Conservation (phyloP, 805 yeast species). For the Candida dajiaensis region DNA sequence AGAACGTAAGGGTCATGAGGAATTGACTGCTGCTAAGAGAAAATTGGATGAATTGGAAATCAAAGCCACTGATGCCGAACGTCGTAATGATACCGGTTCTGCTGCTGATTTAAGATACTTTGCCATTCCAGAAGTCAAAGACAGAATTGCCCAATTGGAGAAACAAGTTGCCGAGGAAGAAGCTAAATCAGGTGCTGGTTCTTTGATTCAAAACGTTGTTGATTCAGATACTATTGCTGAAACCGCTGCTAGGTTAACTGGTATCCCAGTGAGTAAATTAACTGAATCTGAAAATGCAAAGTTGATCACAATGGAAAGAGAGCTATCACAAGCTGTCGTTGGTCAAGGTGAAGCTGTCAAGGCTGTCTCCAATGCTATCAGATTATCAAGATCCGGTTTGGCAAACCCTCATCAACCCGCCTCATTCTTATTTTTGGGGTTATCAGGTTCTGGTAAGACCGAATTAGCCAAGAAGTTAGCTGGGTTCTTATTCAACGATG, state of each 20-base stretch:
- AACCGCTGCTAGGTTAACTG: constrained; percentile 93
- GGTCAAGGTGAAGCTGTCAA: constrained; percentile 95
- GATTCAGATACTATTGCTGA: constrained; percentile 92
- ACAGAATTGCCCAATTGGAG: constrained; percentile 72
- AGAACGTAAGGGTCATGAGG: constrained; percentile 89
- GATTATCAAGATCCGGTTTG: constrained; percentile 89
- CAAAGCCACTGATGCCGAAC: constrained; percentile 94
- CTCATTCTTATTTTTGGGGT: constrained; percentile 88
- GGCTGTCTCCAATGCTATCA: constrained; percentile 92
- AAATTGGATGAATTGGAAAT: constrained; percentile 87
- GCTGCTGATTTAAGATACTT: constrained; percentile 96
- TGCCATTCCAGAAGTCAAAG: constrained; percentile 90
- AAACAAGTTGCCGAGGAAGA: constrained; percentile 72
- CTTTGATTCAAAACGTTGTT: constrained; percentile 83
- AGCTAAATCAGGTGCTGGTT: constrained; percentile 48
- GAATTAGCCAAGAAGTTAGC: constrained; percentile 96
- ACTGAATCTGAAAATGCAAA: constrained; percentile 94
- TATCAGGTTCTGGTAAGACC: constrained; percentile 97
- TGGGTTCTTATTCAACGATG: constrained; percentile 92
- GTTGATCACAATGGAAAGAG: constrained; percentile 91
- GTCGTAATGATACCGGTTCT: constrained; percentile 89
- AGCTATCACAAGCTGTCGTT: constrained; percentile 74
- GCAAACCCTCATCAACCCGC: constrained; percentile 97
- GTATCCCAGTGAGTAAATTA: constrained; percentile 91
- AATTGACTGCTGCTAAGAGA: constrained; percentile 81